phyloP scores from a whole-genome alignment of 2,329 filamentous ascomycete species.

The Xylariales sp. region DNA sequence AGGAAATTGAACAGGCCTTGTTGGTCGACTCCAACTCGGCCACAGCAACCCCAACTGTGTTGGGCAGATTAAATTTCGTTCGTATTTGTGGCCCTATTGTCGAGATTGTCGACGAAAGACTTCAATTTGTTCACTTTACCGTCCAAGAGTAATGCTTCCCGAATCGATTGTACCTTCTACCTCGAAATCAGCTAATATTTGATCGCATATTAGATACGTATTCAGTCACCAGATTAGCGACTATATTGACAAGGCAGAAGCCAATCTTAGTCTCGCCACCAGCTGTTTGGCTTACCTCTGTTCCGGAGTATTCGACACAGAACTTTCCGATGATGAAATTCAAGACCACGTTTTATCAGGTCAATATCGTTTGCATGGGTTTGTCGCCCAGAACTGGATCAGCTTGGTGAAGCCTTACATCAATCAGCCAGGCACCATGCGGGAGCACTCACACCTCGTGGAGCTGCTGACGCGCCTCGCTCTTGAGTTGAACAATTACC shows the following conservation, averaged over 20 bases:
- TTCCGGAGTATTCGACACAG: background rate
- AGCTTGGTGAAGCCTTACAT: background rate
- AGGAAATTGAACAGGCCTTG: constrained; percentile 14
- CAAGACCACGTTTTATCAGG: background rate
- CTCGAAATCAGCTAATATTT: background rate
- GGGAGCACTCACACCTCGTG: too few relatives aligned
- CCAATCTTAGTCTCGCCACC: constrained; percentile 2
- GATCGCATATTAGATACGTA: constrained; percentile 7
- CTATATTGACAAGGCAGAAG: constrained; percentile 5
- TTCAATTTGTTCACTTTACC: constrained; percentile 29
- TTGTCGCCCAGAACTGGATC: background rate
- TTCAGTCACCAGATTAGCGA: constrained; percentile 1
- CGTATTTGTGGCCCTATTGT: constrained; percentile 24
- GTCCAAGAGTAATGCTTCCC: constrained; percentile 24
- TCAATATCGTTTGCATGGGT: constrained; percentile 1
- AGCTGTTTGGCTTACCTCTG: constrained; percentile 5
- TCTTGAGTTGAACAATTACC: too few relatives aligned
- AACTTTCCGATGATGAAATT: constrained; percentile 1
- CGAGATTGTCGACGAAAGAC: constrained; percentile 19
- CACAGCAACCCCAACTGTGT: background rate
- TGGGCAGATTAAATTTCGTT: constrained; percentile 11
- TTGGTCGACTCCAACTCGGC: constrained; percentile 1
- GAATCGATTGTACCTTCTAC: too few relatives aligned
- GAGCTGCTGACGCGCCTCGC: too few relatives aligned
- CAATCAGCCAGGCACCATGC: too few relatives aligned